Percentiles rank a stretch among this genome's conserved stretches.
Conservation (phyloP, 2,329 filamentous ascomycete genomes). For the Aspergillus persii region DNA sequence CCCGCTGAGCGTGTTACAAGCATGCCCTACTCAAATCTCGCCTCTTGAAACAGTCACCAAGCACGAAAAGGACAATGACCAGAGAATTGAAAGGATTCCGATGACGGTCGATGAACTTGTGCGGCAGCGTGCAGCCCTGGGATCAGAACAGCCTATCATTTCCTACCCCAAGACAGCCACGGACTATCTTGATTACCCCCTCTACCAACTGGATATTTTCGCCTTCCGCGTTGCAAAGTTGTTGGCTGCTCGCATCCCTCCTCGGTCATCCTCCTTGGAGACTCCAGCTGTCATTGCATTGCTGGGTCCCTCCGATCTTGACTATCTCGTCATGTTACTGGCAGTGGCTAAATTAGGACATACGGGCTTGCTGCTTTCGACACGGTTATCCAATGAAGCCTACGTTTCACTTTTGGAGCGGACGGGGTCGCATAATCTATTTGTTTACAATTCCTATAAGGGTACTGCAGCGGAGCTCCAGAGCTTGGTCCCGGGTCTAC, state of each 20-base stretch:
- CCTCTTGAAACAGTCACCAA: background rate
- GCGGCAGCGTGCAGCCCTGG: constrained; percentile 34
- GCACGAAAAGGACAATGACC: background rate
- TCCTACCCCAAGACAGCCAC: constrained; percentile 47
- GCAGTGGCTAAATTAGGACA: constrained; percentile 57
- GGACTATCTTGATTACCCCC: constrained; percentile 49
- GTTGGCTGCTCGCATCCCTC: constrained; percentile 20
- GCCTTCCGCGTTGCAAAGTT: constrained; percentile 31
- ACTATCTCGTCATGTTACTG: constrained; percentile 55
- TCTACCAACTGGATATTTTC: constrained; percentile 45
- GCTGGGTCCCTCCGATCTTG: constrained; percentile 54
- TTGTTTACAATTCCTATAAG: constrained; percentile 28
- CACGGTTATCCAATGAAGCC: constrained; percentile 52
- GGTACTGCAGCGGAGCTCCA: constrained; percentile 23
- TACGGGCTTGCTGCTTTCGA: constrained; percentile 55
- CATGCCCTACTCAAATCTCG: constrained; percentile 3
- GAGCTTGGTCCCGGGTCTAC: constrained; percentile 17
- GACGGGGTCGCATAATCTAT: constrained; percentile 38
- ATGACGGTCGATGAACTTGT: constrained; percentile 42
- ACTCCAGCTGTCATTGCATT: constrained; percentile 46
- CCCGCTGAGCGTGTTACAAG: background rate
- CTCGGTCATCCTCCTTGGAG: constrained; percentile 25
- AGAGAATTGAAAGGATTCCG: constrained; percentile 9
- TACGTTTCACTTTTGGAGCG: constrained; percentile 49
- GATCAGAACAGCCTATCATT: constrained; percentile 38